Evolutionary conservation across 2,329 filamentous ascomycete genomes (phyloP).

Genomic region (Lachnellula occidentalis): DNA sequence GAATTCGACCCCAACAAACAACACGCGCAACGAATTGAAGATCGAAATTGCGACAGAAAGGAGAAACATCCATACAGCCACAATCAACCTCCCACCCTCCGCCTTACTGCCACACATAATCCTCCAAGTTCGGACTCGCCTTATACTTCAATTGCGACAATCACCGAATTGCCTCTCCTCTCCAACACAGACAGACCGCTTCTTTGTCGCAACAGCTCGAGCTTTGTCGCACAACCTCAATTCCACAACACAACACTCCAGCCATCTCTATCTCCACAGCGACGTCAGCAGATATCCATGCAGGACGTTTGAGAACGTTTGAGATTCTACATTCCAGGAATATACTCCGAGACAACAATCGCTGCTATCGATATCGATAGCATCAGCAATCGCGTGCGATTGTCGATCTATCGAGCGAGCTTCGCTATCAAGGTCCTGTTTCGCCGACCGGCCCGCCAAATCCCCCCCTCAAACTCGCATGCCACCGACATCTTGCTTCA

Average conservation of each 20-base stretch:
- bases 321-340: conserved; percentile 7
- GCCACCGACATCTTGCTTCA: conserved; percentile 4
- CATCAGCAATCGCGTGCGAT: background rate
- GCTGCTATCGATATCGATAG: background rate
- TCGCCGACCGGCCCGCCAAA: background rate
- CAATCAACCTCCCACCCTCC: background rate
- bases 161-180: background rate
- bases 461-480: background rate
- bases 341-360: background rate
- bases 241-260: background rate
- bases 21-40: background rate
- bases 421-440: background rate
- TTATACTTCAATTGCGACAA: background rate
- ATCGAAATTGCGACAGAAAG: background rate
- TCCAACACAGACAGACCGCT: background rate
- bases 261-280: background rate
- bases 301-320: conserved; percentile 7
- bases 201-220: conserved; percentile 2
- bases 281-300: conserved; percentile 8
- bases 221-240: background rate
- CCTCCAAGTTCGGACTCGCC: background rate
- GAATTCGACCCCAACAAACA: conserved; percentile 57
- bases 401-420: background rate
- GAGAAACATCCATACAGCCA: background rate
- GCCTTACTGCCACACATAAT: background rate